Evolutionary conservation across 768 basidiomycete species (phyloP).

Genomic region (Rhizopogon vesiculosus): DNA sequence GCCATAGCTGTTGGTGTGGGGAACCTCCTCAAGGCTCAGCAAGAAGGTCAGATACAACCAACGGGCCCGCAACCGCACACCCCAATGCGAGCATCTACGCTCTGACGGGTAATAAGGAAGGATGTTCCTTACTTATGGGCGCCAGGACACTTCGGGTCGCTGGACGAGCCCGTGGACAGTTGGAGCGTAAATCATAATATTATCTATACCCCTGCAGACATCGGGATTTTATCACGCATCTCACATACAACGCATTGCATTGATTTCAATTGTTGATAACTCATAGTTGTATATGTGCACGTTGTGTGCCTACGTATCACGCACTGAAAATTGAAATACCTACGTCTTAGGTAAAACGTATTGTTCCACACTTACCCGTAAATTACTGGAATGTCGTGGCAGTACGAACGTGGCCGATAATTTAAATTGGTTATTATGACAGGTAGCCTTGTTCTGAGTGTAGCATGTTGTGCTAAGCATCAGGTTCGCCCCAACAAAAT

Average conservation of each 20-base stretch:
- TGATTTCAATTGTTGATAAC: background rate
- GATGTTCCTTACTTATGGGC: background rate
- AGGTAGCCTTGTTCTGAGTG: background rate
- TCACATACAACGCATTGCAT: background rate
- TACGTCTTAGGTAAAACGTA: background rate
- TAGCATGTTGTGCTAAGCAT: background rate
- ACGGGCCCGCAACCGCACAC: conserved; percentile 20
- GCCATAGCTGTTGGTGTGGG: conserved; percentile 77
- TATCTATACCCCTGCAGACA: conserved; percentile 13
- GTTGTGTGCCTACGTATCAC: background rate
- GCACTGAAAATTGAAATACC: background rate
- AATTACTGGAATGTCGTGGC: background rate
- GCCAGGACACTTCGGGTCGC: conserved; percentile 11
- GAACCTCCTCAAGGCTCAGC: conserved; percentile 45
- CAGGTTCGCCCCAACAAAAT: background rate
- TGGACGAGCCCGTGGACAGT: conserved; percentile 15
- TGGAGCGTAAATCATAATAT: conserved; percentile 14
- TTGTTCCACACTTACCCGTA: background rate
- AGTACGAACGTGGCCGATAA: background rate
- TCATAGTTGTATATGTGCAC: background rate
- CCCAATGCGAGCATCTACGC: conserved; percentile 25
- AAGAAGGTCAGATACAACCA: conserved; percentile 31
- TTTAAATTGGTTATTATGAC: background rate
- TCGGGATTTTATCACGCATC: background rate
- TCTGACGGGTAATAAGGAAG: conserved; percentile 13